Evolutionary conservation across 768 basidiomycete species (phyloP).

Genomic region (Auricularia sp.): DNA sequence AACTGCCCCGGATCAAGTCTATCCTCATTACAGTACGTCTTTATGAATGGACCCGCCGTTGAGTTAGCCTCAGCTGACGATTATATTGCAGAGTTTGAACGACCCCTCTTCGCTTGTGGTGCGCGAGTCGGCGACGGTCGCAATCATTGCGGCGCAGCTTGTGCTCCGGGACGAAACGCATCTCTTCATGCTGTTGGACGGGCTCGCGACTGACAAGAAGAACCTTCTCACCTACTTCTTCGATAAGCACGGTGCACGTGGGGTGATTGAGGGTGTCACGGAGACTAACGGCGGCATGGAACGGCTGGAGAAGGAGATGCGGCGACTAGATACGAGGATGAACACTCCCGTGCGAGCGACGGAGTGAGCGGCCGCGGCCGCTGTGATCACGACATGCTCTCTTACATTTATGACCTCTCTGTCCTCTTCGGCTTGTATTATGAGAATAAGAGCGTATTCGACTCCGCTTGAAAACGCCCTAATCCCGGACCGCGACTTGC

Average conservation of each 20-base stretch:
- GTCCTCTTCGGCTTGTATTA: no score
- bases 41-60: no score
- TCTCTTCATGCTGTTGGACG: conserved; percentile 69
- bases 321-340: conserved; percentile 66
- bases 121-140: conserved; percentile 72
- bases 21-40: conserved; percentile 57
- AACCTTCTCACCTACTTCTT: conserved; percentile 83
- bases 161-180: conserved; percentile 76
- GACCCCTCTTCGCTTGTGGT: conserved; percentile 65
- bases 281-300: conserved; percentile 37
- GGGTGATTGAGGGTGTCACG: conserved; percentile 23
- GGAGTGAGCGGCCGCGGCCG: background rate
- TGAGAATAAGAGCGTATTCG: no score
- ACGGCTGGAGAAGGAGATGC: conserved; percentile 71
- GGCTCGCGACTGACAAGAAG: conserved; percentile 82
- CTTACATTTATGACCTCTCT: background rate
- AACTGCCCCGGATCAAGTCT: conserved; percentile 62
- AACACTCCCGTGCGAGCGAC: conserved; percentile 41
- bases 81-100: conserved; percentile 46
- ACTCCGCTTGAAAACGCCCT: no score
- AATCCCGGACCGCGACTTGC: no score
- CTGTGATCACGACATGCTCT: background rate
- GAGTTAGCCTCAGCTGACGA: background rate
- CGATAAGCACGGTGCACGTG: conserved; percentile 74
- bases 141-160: conserved; percentile 75